These are phyloP conservation scores for Metschnikowia peoriensis DNA, from an alignment of 805 yeast species.

Conservation along the genomic window DNA sequence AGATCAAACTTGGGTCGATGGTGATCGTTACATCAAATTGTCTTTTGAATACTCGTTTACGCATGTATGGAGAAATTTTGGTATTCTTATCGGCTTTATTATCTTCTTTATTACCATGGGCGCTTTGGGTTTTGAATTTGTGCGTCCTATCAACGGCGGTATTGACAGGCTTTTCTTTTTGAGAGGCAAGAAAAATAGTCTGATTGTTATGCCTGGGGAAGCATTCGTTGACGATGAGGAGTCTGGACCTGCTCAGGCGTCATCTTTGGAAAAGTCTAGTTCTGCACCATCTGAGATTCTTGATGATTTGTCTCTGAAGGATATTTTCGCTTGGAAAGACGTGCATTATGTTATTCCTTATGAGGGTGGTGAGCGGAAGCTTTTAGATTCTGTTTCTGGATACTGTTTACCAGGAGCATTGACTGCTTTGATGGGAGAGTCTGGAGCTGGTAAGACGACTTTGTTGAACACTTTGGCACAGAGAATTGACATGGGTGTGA, in stretches of 20 bases:
- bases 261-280: slow-evolving; percentile 8
- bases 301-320: slow-evolving; percentile 15
- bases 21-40: slow-evolving; percentile 35
- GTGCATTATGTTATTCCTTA: slow-evolving; percentile 56
- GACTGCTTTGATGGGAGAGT: slow-evolving; percentile 62
- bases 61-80: slow-evolving; percentile 49
- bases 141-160: slow-evolving; percentile 31
- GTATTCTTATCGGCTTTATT: slow-evolving; percentile 40
- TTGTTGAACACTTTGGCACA: slow-evolving; percentile 52
- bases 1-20: slow-evolving; percentile 18
- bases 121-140: slow-evolving; percentile 27
- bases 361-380: slow-evolving; percentile 37
- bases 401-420: slow-evolving; percentile 49
- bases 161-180: slow-evolving; percentile 31
- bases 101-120: slow-evolving; percentile 18
- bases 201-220: slow-evolving; percentile 16
- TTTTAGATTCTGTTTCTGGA: slow-evolving; percentile 33
- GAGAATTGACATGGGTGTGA: slow-evolving; percentile 53
- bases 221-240: slow-evolving; percentile 16
- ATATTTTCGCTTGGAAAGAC: slow-evolving; percentile 52
- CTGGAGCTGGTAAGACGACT: slow-evolving; percentile 66
- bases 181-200: slow-evolving; percentile 24
- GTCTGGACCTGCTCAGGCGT: slow-evolving; percentile 10
- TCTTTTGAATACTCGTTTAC: slow-evolving; percentile 35
- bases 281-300: slow-evolving; percentile 8